Conservation (phyloP, 768 basidiomycete species). For the Leccinellum albellum region DNA sequence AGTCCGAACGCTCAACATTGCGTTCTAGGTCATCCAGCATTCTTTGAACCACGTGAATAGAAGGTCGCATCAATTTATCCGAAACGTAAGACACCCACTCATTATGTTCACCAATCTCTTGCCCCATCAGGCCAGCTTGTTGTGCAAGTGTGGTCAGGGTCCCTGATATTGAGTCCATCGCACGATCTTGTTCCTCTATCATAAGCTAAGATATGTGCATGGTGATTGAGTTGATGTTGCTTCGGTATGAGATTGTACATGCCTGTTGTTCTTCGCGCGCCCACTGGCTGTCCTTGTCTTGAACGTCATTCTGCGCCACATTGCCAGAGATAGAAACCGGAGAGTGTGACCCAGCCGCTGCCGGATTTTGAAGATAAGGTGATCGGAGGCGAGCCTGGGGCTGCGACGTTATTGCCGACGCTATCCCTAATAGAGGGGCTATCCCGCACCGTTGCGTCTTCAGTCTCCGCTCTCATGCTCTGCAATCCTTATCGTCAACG, state of each 20-base stretch:
- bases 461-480: conserved; percentile 71
- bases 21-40: conserved; percentile 75
- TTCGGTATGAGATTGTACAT: conserved; percentile 5
- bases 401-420: not conserved
- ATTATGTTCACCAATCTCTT: conserved; percentile 87
- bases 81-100: conserved; percentile 54
- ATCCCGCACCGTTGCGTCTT: conserved; percentile 20
- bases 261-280: conserved; percentile 85
- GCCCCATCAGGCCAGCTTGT: conserved; percentile 93
- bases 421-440: not conserved
- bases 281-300: conserved; percentile 76
- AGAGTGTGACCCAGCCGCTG: conserved; percentile 18
- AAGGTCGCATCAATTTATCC: not conserved
- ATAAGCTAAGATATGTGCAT: conserved; percentile 55
- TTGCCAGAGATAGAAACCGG: conserved; percentile 7
- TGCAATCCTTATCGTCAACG: conserved; percentile 43
- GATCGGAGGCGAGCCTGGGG: conserved; percentile 9
- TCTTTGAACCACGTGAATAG: conserved; percentile 37
- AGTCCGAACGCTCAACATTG: conserved; percentile 68
- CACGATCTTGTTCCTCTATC: conserved; percentile 83
- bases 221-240: not conserved
- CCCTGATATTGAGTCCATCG: conserved; percentile 83
- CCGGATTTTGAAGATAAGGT: conserved; percentile 15
- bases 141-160: conserved; percentile 80
- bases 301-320: conserved; percentile 28